A percentile compares a stretch with the other conserved stretches of the same genome.
These are phyloP conservation scores for Lipomyces anomalus DNA, from an alignment of 805 yeast genomes.

Conservation along the genomic window DNA sequence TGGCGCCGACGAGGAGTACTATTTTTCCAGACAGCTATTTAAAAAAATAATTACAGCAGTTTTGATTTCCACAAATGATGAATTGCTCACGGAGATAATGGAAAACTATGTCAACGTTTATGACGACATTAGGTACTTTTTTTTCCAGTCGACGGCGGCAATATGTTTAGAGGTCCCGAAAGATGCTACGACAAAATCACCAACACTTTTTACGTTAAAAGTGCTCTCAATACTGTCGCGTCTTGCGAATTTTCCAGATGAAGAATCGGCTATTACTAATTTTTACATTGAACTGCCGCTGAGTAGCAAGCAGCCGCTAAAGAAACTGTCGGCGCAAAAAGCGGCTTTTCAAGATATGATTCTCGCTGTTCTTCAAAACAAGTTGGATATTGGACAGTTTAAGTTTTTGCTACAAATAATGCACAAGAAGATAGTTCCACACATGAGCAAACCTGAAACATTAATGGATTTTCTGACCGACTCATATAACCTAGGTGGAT, in stretches of 20 bases:
- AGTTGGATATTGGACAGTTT: slow-evolving; percentile 50
- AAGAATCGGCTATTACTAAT: slow-evolving; percentile 14
- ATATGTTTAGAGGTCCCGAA: background rate
- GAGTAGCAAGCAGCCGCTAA: slow-evolving; percentile 13
- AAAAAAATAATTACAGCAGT: slow-evolving; percentile 36
- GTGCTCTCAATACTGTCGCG: slow-evolving; percentile 22
- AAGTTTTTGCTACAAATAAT: slow-evolving; percentile 62
- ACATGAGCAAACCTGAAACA: slow-evolving; percentile 67
- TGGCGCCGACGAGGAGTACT: slow-evolving; percentile 48
- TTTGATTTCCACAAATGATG: slow-evolving; percentile 33
- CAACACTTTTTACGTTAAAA: slow-evolving; percentile 15
- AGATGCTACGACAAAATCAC: background rate
- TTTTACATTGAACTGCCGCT: slow-evolving; percentile 16
- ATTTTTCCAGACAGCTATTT: slow-evolving; percentile 57
- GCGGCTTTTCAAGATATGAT: slow-evolving; percentile 63
- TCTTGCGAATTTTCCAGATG: slow-evolving; percentile 24
- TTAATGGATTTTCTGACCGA: slow-evolving; percentile 93
- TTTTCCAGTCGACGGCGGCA: slow-evolving; percentile 45
- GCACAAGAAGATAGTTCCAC: slow-evolving; percentile 81
- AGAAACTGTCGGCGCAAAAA: slow-evolving; percentile 42
- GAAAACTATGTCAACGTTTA: slow-evolving; percentile 49
- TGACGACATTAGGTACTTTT: slow-evolving; percentile 76
- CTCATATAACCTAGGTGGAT: slow-evolving; percentile 59
- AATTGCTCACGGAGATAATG: slow-evolving; percentile 50
- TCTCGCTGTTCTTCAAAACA: slow-evolving; percentile 49